Percentiles rank a stretch among this genome's conserved stretches.
phyloP scores from a whole-genome alignment of 73 alveolate species.

The Tetrahymena elliotti region DNA sequence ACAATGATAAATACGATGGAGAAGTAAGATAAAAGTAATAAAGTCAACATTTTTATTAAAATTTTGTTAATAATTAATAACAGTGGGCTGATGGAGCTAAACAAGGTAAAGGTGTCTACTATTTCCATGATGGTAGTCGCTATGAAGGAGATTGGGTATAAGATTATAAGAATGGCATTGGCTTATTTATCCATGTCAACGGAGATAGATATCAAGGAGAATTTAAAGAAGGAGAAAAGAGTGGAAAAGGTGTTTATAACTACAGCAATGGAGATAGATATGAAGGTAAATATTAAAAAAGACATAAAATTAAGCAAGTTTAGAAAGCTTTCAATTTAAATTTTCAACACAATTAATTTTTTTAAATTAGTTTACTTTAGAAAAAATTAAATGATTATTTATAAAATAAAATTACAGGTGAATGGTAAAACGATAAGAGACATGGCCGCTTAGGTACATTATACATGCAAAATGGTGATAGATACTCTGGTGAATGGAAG shows the following conservation, averaged over 20 bases:
- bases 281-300: slow-evolving; percentile 46
- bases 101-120: slow-evolving; percentile 35
- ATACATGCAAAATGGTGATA: slow-evolving; percentile 28
- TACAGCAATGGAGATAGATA: slow-evolving; percentile 53
- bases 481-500: slow-evolving; percentile 42
- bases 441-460: slow-evolving; percentile 26
- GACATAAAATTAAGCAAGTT: neutral
- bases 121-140: slow-evolving; percentile 35
- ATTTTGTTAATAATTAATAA: neutral
- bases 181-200: slow-evolving; percentile 10
- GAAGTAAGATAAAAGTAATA: neutral
- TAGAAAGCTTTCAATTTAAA: no score
- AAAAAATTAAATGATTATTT: neutral
- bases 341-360: no score
- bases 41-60: no score
- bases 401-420: neutral
- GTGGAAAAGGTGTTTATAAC: slow-evolving; percentile 49
- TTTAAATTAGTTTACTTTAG: neutral
- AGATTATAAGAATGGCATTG: slow-evolving; percentile 39
- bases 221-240: slow-evolving; percentile 42
- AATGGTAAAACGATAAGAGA: neutral
- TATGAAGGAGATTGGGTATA: slow-evolving; percentile 42
- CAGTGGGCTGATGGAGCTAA: slow-evolving; percentile 39
- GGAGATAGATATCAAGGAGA: slow-evolving; percentile 49
- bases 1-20: slow-evolving; percentile 62